Conservation (phyloP, 1,139 yeast species). For the Kluyveromyces sp. region DNA sequence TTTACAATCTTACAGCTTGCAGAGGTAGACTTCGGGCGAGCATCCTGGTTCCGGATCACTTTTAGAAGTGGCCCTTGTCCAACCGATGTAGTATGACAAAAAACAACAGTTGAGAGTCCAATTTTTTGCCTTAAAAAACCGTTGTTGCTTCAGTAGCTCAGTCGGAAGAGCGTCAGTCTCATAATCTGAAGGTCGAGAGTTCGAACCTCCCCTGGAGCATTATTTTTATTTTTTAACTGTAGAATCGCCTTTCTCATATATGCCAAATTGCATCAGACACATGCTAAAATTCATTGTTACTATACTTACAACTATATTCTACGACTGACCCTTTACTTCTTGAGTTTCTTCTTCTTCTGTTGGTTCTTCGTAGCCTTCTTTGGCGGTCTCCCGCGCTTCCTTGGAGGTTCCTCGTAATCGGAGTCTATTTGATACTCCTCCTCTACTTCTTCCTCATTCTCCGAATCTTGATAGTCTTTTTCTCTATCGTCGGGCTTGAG, state of each 20-base stretch:
- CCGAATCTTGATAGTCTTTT: conserved; percentile 10
- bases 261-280: not conserved
- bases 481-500: conserved; percentile 10
- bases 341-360: conserved; percentile 16
- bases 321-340: conserved; percentile 16
- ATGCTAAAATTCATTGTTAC: conserved; percentile 12
- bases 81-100: not conserved
- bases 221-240: conserved; percentile 15
- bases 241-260: not conserved
- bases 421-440: conserved; percentile 2
- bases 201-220: conserved; percentile 54
- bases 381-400: conserved; percentile 13
- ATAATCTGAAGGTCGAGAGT: conserved; percentile 45
- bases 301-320: not conserved
- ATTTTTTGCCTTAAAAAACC: not conserved
- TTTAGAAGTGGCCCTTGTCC: no score
- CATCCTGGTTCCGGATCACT: no score
- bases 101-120: not conserved
- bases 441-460: conserved; percentile 10
- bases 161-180: conserved; percentile 47
- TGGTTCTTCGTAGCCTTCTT: conserved; percentile 33
- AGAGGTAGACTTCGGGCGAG: no score
- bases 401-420: conserved; percentile 25
- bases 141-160: conserved; percentile 32
- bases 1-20: no score